Percentiles rank a stretch among this genome's conserved stretches.
phyloP scores from a whole-genome alignment of 345 rosid genomes.

The Sonneratia alba region DNA sequence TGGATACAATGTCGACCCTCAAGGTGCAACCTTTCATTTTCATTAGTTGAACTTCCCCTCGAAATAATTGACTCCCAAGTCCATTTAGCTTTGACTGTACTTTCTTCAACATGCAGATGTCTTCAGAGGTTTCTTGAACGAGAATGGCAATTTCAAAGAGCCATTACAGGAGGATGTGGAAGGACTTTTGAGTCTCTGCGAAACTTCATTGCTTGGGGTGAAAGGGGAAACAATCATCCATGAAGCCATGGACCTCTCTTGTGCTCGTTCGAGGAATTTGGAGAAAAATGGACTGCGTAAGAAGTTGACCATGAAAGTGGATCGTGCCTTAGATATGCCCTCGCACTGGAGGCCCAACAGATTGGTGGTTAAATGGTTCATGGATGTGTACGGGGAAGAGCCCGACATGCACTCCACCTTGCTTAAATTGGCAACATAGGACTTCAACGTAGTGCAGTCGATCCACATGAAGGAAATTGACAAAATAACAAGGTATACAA shows the following conservation, averaged over 20 bases:
- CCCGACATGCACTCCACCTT: not conserved
- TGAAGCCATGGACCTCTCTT: slow-evolving; percentile 7
- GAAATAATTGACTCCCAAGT: too few relatives aligned
- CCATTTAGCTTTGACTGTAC: not conserved
- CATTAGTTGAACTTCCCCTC: not conserved
- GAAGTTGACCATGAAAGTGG: not conserved
- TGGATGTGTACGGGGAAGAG: slow-evolving; percentile 8
- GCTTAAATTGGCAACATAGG: too few relatives aligned
- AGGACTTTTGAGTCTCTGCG: slow-evolving; percentile 16
- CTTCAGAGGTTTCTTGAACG: slow-evolving; percentile 10
- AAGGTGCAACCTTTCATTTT: slow-evolving; percentile 9
- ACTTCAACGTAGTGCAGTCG: too few relatives aligned
- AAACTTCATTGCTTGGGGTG: slow-evolving; percentile 15
- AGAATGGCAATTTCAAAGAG: slow-evolving; percentile 6
- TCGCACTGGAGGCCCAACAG: slow-evolving; percentile 6
- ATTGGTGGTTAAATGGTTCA: slow-evolving; percentile 12
- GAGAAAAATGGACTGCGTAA: not conserved
- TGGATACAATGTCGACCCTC: slow-evolving; percentile 10
- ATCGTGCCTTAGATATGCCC: slow-evolving; percentile 13
- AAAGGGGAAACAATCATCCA: slow-evolving; percentile 11
- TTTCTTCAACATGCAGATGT: too few relatives aligned
- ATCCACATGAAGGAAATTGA: too few relatives aligned
- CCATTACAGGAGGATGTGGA: slow-evolving; percentile 5
- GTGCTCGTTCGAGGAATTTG: not conserved
- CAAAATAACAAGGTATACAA: too few relatives aligned